Percentiles rank a stretch among this genome's conserved stretches.
These are phyloP conservation scores for Calycina herbarum DNA, from an alignment of 2,329 filamentous ascomycete species.

Conservation along the genomic window DNA sequence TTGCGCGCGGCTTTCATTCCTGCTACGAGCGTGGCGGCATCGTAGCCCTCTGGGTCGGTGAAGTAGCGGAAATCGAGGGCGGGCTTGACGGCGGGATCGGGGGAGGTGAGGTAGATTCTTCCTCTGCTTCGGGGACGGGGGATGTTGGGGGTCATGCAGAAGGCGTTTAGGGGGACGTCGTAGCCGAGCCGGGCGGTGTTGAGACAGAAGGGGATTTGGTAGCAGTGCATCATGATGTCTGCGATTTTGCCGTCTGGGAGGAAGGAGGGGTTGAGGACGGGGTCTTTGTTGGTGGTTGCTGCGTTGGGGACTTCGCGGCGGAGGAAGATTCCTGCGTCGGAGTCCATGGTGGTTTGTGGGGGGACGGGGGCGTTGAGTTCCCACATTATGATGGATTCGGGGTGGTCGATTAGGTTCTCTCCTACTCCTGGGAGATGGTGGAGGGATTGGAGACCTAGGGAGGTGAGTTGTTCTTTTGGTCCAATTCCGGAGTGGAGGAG, in stretches of 20 bases:
- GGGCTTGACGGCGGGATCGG: conserved; percentile 44
- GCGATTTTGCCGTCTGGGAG: conserved; percentile 70
- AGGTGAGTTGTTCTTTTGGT: conserved; percentile 33
- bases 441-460: conserved; percentile 36
- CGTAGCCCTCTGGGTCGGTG: conserved; percentile 55
- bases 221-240: conserved; percentile 96
- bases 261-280: conserved; percentile 37
- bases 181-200: conserved; percentile 83
- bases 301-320: conserved; percentile 74
- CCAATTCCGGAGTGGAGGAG: conserved; percentile 44
- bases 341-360: conserved; percentile 52
- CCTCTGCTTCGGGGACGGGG: conserved; percentile 63
- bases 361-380: conserved; percentile 44
- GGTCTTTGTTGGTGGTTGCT: conserved; percentile 48
- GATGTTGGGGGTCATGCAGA: conserved; percentile 56
- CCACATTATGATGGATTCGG: conserved; percentile 50
- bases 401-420: conserved; percentile 41
- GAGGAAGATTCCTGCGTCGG: conserved; percentile 60
- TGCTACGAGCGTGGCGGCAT: conserved; percentile 48
- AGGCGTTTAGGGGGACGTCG: conserved; percentile 48
- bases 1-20: conserved; percentile 39
- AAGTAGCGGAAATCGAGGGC: conserved; percentile 58
- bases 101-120: conserved; percentile 54
- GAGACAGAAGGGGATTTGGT: conserved; percentile 88
- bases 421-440: conserved; percentile 39